Conservation (phyloP, 176 grass and related monocot genomes). For the Oropetium thomaeum region DNA sequence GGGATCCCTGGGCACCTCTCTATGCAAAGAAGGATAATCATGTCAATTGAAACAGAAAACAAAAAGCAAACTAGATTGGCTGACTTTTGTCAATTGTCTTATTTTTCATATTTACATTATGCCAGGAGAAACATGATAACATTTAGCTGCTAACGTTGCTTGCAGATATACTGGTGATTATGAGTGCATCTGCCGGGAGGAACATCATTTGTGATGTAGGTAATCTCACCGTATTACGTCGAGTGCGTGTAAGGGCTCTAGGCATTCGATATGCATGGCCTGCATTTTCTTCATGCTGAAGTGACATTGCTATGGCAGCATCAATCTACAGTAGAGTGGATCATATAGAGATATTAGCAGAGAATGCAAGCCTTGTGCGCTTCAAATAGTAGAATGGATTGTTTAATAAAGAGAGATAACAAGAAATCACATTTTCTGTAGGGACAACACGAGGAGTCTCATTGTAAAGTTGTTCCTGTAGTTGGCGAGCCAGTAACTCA, state of each 20-base stretch:
- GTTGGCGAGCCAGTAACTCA: constrained; percentile 82
- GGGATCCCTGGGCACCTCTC: constrained; percentile 34
- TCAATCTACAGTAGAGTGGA: constrained; percentile 65
- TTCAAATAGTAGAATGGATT: constrained; percentile 6
- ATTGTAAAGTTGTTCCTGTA: constrained; percentile 91
- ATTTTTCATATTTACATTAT: constrained; percentile 8
- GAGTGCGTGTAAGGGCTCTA: constrained; percentile 32
- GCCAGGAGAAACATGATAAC: neutral
- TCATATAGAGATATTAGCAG: neutral
- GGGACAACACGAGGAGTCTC: constrained; percentile 47
- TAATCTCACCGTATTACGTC: constrained; percentile 48
- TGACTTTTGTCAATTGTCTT: neutral
- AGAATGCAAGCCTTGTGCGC: neutral
- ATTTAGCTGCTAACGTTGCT: constrained; percentile 22
- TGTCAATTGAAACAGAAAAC: constrained; percentile 18
- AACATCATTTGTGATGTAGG: constrained; percentile 4
- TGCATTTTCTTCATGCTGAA: constrained; percentile 70
- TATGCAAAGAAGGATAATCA: constrained; percentile 22
- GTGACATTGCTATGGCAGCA: constrained; percentile 70
- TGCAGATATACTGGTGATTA: neutral
- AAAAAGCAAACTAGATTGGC: constrained; percentile 3
- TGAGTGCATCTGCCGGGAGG: neutral
- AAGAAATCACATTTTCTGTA: constrained; percentile 57
- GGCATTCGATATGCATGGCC: constrained; percentile 28
- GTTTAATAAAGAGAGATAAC: neutral